Conservation (phyloP, 805 yeast species). For the Candida michaelii region DNA sequence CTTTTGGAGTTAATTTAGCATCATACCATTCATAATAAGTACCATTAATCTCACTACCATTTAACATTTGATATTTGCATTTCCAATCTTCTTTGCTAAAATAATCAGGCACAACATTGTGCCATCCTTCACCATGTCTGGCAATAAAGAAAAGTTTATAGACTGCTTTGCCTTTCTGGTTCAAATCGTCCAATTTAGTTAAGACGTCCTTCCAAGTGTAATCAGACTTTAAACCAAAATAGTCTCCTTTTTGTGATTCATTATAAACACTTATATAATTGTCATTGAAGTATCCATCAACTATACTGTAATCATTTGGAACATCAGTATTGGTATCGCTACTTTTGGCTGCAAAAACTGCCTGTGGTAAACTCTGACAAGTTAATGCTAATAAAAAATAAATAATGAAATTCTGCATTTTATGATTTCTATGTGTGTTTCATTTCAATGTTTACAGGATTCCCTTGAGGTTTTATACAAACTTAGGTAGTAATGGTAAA, state of each 20-base stretch:
- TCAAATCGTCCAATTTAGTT: slow-evolving; percentile 14
- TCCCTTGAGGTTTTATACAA: background rate
- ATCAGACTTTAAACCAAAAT: slow-evolving; percentile 24
- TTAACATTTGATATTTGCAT: slow-evolving; percentile 27
- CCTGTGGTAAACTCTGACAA: slow-evolving; percentile 1
- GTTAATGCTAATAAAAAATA: background rate
- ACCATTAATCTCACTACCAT: slow-evolving; percentile 21
- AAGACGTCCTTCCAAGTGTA: slow-evolving; percentile 24
- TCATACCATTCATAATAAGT: slow-evolving; percentile 27
- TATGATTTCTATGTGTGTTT: no score
- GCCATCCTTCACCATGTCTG: slow-evolving; percentile 37
- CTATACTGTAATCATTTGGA: slow-evolving; percentile 12
- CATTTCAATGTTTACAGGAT: no score
- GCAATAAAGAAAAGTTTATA: slow-evolving; percentile 29
- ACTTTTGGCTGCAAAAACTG: slow-evolving; percentile 4
- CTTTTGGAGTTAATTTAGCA: slow-evolving; percentile 28
- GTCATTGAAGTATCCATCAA: slow-evolving; percentile 22
- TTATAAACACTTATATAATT: slow-evolving; percentile 16
- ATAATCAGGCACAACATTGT: slow-evolving; percentile 24
- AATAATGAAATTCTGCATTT: no score
- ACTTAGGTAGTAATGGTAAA: background rate
- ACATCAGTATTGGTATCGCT: background rate
- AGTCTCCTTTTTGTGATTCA: slow-evolving; percentile 4
- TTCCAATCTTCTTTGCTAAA: slow-evolving; percentile 22
- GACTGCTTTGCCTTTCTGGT: slow-evolving; percentile 10